phyloP scores from a whole-genome alignment of 768 basidiomycete species.

The Trametes punicea region DNA sequence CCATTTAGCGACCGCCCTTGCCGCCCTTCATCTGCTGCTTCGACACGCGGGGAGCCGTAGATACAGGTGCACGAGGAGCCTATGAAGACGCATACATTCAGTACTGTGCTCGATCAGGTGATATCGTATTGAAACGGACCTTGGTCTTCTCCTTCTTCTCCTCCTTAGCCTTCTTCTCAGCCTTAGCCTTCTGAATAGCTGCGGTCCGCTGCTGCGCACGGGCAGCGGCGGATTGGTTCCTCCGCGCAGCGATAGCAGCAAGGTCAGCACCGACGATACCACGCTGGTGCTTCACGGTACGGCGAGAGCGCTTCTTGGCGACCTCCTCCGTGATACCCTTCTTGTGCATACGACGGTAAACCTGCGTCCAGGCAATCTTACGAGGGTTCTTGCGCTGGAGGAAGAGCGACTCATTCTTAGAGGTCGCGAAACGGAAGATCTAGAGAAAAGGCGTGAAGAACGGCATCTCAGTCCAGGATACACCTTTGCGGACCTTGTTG shows the following conservation, averaged over 20 bases:
- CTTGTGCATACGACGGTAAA: constrained; percentile 98
- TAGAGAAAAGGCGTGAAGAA: constrained; percentile 28
- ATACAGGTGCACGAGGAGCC: constrained; percentile 53
- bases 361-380: constrained; percentile 96
- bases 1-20: constrained; percentile 65
- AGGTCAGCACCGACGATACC: constrained; percentile 98
- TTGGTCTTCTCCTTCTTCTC: constrained; percentile 72
- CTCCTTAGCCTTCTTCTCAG: constrained; percentile 97
- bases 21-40: constrained; percentile 97
- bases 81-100: constrained; percentile 27
- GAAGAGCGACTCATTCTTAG: constrained; percentile 96
- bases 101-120: neutral
- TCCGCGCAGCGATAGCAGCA: constrained; percentile 82
- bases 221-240: constrained; percentile 87
- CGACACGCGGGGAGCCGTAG: constrained; percentile 78
- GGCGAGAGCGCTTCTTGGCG: constrained; percentile 96
- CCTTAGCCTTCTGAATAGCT: constrained; percentile 92
- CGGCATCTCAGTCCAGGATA: neutral
- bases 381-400: constrained; percentile 99
- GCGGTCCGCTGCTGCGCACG: constrained; percentile 76
- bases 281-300: constrained; percentile 96
- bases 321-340: constrained; percentile 99
- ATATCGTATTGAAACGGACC: constrained; percentile 39
- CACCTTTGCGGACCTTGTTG: constrained; percentile 70
- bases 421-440: constrained; percentile 93